Evolutionary conservation across 2,329 filamentous ascomycete genomes (phyloP).

Genomic region (Colletotrichum eleusines): DNA sequence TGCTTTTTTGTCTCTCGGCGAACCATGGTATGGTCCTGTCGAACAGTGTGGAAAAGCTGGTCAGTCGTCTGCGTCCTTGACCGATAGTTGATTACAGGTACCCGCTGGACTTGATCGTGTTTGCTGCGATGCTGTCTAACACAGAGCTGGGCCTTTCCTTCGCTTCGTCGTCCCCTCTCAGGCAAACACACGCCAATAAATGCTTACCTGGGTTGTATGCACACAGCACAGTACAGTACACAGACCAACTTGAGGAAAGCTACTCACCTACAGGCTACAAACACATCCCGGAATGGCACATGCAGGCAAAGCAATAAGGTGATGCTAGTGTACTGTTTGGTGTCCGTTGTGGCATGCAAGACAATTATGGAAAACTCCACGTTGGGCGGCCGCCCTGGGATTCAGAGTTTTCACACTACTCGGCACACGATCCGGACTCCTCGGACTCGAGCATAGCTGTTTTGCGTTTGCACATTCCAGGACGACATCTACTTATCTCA

Average conservation of each 20-base stretch:
- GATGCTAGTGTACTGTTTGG: neutral
- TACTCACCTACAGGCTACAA: no score
- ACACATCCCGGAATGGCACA: neutral
- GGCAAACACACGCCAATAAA: no score
- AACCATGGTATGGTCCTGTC: neutral
- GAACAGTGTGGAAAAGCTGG: no score
- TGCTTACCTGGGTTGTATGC: no score
- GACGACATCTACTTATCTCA: neutral
- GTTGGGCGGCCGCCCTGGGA: neutral
- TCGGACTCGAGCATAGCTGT: neutral
- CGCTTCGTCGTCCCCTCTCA: no score
- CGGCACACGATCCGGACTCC: neutral
- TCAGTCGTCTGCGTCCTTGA: neutral
- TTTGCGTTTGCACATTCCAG: neutral
- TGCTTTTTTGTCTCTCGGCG: neutral
- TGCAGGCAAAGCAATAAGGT: neutral
- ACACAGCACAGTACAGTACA: neutral
- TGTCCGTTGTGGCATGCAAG: conserved; percentile 21
- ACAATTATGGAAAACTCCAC: conserved; percentile 12
- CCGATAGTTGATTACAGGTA: neutral
- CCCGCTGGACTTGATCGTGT: neutral
- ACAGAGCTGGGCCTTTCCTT: no score
- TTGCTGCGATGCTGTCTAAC: neutral
- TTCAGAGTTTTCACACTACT: conserved; percentile 1
- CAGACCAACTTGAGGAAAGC: neutral